These are phyloP conservation scores for Mycosphaerella sp. DNA, from an alignment of 2,329 filamentous ascomycete genomes.

Conservation along the genomic window DNA sequence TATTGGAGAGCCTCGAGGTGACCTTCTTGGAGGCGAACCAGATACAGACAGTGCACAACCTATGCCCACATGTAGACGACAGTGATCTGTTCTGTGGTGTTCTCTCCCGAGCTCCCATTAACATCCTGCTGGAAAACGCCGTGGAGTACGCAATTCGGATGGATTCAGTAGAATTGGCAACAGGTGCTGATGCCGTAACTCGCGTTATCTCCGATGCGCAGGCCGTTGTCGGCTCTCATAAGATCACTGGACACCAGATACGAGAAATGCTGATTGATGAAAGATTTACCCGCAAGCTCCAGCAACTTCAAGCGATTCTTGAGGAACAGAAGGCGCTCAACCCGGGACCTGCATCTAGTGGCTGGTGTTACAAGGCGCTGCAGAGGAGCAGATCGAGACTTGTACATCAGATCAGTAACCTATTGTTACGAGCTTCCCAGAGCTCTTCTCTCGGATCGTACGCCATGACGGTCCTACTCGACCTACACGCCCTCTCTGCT, in stretches of 20 bases:
- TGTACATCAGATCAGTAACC: slow-evolving; percentile 19
- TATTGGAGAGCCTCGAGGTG: slow-evolving; percentile 16
- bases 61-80: slow-evolving; percentile 19
- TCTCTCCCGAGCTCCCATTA: slow-evolving; percentile 18
- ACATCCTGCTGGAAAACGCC: slow-evolving; percentile 17
- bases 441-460: slow-evolving; percentile 11
- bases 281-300: slow-evolving; percentile 11
- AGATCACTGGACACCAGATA: slow-evolving; percentile 18
- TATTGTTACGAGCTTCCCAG: slow-evolving; percentile 19
- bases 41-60: slow-evolving; percentile 15
- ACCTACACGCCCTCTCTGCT: slow-evolving; percentile 19
- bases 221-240: slow-evolving; percentile 17
- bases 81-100: slow-evolving; percentile 19
- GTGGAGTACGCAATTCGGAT: slow-evolving; percentile 14
- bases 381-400: slow-evolving; percentile 17
- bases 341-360: neutral
- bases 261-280: slow-evolving; percentile 16
- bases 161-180: slow-evolving; percentile 13
- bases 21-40: slow-evolving; percentile 17
- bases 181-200: slow-evolving; percentile 17
- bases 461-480: slow-evolving; percentile 18
- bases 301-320: slow-evolving; percentile 4
- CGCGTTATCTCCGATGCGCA: slow-evolving; percentile 11
- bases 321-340: neutral
- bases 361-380: slow-evolving; percentile 20